phyloP scores from a whole-genome alignment of 192 early-diverging fungal species.

The Umbelopsis ramanniana region DNA sequence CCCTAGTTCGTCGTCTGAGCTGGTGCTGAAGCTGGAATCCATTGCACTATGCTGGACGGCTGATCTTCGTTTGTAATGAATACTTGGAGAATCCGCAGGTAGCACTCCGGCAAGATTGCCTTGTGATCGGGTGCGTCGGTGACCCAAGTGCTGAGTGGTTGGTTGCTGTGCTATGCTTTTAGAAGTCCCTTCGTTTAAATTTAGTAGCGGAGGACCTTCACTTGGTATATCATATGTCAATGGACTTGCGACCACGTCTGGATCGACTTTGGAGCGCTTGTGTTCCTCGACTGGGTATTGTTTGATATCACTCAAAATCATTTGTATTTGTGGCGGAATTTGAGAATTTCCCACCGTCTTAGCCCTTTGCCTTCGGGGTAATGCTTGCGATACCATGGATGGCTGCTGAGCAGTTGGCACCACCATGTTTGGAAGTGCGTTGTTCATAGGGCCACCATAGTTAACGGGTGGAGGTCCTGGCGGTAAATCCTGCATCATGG shows the following conservation, averaged over 20 bases:
- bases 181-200: not conserved
- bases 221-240: too few relatives aligned
- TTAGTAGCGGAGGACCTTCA: not conserved
- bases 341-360: not conserved
- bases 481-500: not conserved
- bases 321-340: constrained; percentile 20
- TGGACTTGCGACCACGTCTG: not conserved
- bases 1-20: not conserved
- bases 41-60: not conserved
- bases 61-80: constrained; percentile 6
- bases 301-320: constrained; percentile 21
- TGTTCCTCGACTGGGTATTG: constrained; percentile 24
- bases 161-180: not conserved
- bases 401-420: not conserved
- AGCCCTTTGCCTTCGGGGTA: not conserved
- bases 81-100: constrained; percentile 8
- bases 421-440: not conserved
- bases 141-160: constrained; percentile 4
- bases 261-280: not conserved
- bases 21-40: constrained; percentile 11
- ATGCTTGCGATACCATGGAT: not conserved
- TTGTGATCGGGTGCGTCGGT: constrained; percentile 27
- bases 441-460: not conserved
- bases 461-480: not conserved
- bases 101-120: constrained; percentile 28